phyloP scores from a whole-genome alignment of 1,284 basidiomycete species.

The Cystobasidiaceae sp. region DNA sequence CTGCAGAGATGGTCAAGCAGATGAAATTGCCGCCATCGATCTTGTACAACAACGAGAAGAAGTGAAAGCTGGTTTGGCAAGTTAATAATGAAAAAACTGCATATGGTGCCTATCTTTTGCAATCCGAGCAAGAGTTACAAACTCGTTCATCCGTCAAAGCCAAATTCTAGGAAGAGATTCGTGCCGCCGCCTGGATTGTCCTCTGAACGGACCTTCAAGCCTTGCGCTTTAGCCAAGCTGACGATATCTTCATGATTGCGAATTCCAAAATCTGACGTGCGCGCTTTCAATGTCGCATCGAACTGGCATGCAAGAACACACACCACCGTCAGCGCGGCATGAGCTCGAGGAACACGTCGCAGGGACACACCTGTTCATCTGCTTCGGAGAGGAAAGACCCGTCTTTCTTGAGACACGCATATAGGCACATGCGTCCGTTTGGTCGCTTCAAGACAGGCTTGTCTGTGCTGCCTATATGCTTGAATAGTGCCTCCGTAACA shows the following conservation, averaged over 20 bases:
- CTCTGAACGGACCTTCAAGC: constrained; percentile 14
- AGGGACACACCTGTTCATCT: constrained; percentile 13
- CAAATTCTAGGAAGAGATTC: constrained; percentile 23
- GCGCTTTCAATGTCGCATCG: neutral
- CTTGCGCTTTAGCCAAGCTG: neutral
- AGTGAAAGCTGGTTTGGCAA: too few species aligned
- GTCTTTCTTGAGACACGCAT: constrained; percentile 10
- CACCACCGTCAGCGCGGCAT: neutral
- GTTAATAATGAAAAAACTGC: too few species aligned
- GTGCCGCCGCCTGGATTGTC: constrained; percentile 23
- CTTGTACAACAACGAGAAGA: constrained; percentile 25
- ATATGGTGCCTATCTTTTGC: too few species aligned
- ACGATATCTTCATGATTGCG: constrained; percentile 25
- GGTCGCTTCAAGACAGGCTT: constrained; percentile 1
- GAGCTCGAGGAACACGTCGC: neutral
- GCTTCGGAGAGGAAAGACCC: constrained; percentile 17
- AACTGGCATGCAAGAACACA: constrained; percentile 1
- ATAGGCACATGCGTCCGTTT: constrained; percentile 1
- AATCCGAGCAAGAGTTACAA: too few species aligned
- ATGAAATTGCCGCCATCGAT: constrained; percentile 31
- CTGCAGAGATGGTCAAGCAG: constrained; percentile 63
- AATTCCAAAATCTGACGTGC: constrained; percentile 21
- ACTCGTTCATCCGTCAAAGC: too few species aligned
- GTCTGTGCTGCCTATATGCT: neutral
- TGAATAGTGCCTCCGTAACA: constrained; percentile 13